Base-by-base conservation (phyloP, 768 basidiomycete species). In the Pulveroboletus sp. region DNA sequence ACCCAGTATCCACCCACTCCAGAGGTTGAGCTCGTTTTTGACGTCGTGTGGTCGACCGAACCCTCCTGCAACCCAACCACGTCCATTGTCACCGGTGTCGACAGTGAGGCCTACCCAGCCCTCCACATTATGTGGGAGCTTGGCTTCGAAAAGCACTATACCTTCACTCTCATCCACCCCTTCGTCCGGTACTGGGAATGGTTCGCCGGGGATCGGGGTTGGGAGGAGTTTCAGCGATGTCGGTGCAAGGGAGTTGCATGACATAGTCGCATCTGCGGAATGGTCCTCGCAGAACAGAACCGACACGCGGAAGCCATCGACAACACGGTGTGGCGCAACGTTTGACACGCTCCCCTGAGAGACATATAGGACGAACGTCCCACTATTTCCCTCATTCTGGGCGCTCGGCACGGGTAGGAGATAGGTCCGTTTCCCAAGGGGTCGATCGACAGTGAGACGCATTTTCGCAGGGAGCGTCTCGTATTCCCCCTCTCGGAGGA, bases 131-230 rank as follows among this genome's bases (percentile, higher is more conserved):
- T 7, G 24, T 2, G 66, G 56, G 16, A 84, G 36, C 34, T 73
- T 66, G 10, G 75, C 77, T 59, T 85, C 82, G 58, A 79, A 88
- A 22, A 83, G 67, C 5, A 83, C 83, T 2, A 85, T 71, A 0
- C 86, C 87, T 49, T 89, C 87, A 9, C 83, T 85, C 62, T 91
- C 86, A 45, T 87, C 85, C 0, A 77, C 64, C 0, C 88, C 88
- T 64, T 85, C 82, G 14, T 78, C 65, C 13, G 86, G 84, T 0
- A 78, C 68, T 6, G 88, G 89, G 56, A 89, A 90, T 11, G 71
- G 64, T 35, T 65, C 68, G 3, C 74, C 79, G 11, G 73, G 70
- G 10, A 73, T 57, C 22, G 85, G 81, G 55, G 75, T 75, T 1
- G 89, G 89, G 8, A 92, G 69, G 7, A 88, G 75, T 60, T 76